Evolutionary conservation across 2,329 filamentous ascomycete species (phyloP).

Genomic region (Purpureocillium takamizusanense): DNA sequence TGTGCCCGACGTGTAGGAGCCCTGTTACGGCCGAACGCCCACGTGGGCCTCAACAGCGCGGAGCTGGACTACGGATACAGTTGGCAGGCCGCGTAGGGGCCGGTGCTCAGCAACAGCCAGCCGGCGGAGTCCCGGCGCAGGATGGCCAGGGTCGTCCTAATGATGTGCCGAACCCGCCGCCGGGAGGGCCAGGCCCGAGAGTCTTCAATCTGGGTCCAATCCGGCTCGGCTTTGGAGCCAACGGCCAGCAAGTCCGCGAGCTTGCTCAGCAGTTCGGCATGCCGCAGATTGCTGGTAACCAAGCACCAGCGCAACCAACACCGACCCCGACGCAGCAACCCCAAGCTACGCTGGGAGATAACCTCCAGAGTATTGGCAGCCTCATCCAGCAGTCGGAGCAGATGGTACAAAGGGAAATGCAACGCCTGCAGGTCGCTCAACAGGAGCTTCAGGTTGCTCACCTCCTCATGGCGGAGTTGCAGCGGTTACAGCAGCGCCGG

Average conservation of each 20-base stretch:
- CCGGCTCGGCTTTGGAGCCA: constrained; percentile 69
- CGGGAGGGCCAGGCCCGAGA: constrained; percentile 34
- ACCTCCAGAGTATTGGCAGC: constrained; percentile 38
- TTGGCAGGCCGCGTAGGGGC: constrained; percentile 14
- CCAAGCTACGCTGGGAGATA: constrained; percentile 15
- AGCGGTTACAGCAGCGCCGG: constrained; percentile 49
- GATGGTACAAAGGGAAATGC: constrained; percentile 59
- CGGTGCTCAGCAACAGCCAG: constrained; percentile 5
- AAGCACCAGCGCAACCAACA: constrained; percentile 10
- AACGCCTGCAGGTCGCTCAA: constrained; percentile 51
- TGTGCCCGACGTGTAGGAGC: constrained; percentile 87
- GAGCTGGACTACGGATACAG: constrained; percentile 20
- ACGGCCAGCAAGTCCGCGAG: constrained; percentile 55
- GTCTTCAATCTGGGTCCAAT: constrained; percentile 69
- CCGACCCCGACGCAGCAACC: constrained; percentile 8
- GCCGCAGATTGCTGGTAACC: constrained; percentile 19
- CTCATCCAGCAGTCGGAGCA: constrained; percentile 60
- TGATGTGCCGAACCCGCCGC: constrained; percentile 10
- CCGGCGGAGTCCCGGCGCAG: constrained; percentile 6
- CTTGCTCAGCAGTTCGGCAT: constrained; percentile 55
- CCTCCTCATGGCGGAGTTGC: constrained; percentile 57
- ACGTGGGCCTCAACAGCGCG: constrained; percentile 17
- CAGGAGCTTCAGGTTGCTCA: constrained; percentile 63
- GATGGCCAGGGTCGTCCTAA: constrained; percentile 7
- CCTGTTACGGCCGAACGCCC: constrained; percentile 46